These are phyloP conservation scores for Phytophthora sp. DNA, from an alignment of 352 stramenopile genomes.

Conservation along the genomic window DNA sequence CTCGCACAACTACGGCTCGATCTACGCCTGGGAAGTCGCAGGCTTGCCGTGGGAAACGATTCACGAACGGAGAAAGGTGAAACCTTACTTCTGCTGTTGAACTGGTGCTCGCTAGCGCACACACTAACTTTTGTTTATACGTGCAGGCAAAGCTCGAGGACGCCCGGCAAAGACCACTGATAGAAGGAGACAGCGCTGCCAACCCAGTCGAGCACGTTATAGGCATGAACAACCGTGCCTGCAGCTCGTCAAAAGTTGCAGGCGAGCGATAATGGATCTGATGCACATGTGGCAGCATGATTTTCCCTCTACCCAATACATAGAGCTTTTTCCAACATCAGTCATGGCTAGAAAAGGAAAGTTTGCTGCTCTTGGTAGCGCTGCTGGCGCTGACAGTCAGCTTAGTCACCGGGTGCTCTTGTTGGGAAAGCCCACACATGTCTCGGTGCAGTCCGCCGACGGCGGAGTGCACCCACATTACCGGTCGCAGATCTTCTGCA, in stretches of 20 bases:
- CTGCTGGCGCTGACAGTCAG: no score
- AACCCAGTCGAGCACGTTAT: constrained; percentile 2
- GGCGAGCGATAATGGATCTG: constrained; percentile 10
- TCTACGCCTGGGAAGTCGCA: constrained; percentile 53
- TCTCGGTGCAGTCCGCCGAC: no score
- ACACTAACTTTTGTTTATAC: background rate
- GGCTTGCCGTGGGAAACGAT: constrained; percentile 52
- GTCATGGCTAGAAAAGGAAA: no score
- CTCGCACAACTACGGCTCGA: constrained; percentile 68
- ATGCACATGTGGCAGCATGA: no score
- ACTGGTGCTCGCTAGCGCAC: no score
- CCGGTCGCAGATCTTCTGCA: no score
- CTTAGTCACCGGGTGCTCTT: no score
- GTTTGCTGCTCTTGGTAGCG: background rate
- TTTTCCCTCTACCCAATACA: no score
- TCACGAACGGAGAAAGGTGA: constrained; percentile 46
- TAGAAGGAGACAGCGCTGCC: background rate
- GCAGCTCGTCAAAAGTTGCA: constrained; percentile 1
- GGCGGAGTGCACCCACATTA: no score
- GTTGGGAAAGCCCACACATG: no score
- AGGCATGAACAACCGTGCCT: constrained; percentile 1
- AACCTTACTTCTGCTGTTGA: background rate
- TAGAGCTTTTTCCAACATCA: no score
- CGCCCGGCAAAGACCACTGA: background rate
- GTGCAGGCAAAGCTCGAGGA: constrained; percentile 22